Evolutionary conservation across 108 stramenopile genomes (phyloP).

Genomic region (Skeletonema marinoi): DNA sequence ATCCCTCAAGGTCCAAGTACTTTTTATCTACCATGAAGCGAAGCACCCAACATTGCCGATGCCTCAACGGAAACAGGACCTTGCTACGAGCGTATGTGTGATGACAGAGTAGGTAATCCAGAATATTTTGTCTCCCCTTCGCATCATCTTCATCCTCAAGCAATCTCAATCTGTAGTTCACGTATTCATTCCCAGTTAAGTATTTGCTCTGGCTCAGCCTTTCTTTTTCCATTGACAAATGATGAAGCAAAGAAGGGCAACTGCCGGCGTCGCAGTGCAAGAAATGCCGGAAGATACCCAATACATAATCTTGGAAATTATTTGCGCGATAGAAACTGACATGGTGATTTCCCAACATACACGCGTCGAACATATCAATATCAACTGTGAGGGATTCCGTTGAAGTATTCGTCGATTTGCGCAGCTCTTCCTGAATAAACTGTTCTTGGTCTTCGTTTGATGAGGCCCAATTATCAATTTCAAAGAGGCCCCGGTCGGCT

Average conservation of each 20-base stretch:
- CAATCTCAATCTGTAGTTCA: background rate
- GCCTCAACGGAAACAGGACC: background rate
- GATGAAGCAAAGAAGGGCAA: background rate
- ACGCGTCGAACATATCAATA: background rate
- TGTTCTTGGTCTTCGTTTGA: background rate
- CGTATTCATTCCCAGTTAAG: background rate
- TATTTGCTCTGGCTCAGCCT: background rate
- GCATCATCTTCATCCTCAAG: background rate
- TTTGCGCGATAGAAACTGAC: background rate
- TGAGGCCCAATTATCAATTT: background rate
- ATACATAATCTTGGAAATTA: background rate
- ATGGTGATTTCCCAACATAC: background rate
- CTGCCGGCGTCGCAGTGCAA: background rate
- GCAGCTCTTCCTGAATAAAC: background rate
- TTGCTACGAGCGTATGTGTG: background rate
- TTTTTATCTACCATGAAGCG: conserved; percentile 12
- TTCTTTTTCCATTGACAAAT: background rate
- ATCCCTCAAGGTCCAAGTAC: background rate
- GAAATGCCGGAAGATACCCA: too few species aligned
- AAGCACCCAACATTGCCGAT: conserved; percentile 10
- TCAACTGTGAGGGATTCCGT: background rate
- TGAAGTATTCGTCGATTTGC: background rate
- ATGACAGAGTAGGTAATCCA: background rate
- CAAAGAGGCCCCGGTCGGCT: background rate
- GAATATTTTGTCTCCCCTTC: background rate